Evolutionary conservation across 2,329 filamentous ascomycete genomes (phyloP).

Genomic region (Pseudogymnoascus sp.): DNA sequence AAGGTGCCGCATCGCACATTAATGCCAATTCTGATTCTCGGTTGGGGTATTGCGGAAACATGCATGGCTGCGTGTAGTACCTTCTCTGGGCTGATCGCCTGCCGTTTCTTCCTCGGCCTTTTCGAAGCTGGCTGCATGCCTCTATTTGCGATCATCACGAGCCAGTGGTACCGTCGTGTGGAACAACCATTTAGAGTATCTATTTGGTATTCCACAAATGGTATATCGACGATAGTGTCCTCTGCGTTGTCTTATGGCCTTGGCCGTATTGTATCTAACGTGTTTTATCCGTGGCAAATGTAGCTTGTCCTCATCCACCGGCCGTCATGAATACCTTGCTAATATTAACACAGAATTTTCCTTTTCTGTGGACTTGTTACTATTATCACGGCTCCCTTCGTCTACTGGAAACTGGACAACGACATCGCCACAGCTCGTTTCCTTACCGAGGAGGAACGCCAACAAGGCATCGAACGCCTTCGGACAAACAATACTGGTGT

Average conservation of each 20-base stretch:
- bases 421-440: constrained; percentile 47
- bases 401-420: constrained; percentile 52
- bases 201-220: constrained; percentile 51
- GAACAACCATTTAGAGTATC: constrained; percentile 51
- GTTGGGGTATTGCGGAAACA: constrained; percentile 33
- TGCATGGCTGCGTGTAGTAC: constrained; percentile 41
- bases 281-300: constrained; percentile 49
- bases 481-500: constrained; percentile 38
- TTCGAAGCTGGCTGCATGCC: constrained; percentile 47
- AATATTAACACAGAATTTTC: constrained; percentile 22
- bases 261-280: constrained; percentile 43
- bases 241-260: constrained; percentile 46
- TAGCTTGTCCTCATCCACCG: constrained; percentile 36
- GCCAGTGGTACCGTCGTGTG: constrained; percentile 45
- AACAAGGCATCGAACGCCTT: constrained; percentile 43
- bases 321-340: constrained; percentile 24
- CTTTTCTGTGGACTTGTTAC: constrained; percentile 40
- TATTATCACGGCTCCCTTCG: constrained; percentile 43
- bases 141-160: constrained; percentile 44
- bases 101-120: constrained; percentile 41
- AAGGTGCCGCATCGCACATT: constrained; percentile 45
- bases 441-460: constrained; percentile 43
- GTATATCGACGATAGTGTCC: constrained; percentile 40
- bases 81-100: constrained; percentile 39
- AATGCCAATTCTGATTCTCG: constrained; percentile 34